phyloP scores from a whole-genome alignment of 129 eudicot genomes.

The Solidago caesia region DNA sequence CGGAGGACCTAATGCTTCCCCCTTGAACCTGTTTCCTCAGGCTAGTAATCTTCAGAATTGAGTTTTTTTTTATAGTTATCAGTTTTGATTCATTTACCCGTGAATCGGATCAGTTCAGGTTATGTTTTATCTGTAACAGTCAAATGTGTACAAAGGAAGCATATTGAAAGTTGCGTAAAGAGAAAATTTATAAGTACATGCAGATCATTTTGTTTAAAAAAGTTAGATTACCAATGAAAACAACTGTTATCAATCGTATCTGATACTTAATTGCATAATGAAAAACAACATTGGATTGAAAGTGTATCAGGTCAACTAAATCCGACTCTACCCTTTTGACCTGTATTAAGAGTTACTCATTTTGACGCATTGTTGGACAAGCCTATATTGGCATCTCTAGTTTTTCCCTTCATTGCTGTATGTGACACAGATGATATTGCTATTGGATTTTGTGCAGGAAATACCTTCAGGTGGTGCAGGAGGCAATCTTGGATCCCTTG shows the following conservation, averaged over 20 bases:
- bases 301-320: not conserved
- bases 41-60: constrained; percentile 23
- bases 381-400: not conserved
- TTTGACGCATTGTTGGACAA: not conserved
- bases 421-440: not conserved
- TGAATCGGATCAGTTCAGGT: not conserved
- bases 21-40: constrained; percentile 94
- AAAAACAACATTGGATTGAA: not conserved
- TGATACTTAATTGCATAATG: not conserved
- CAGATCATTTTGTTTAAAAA: not conserved
- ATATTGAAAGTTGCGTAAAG: not conserved
- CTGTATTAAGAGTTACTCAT: not conserved
- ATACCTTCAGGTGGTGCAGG: constrained; percentile 59
- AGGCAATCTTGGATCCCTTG: constrained; percentile 84
- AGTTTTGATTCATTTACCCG: not conserved
- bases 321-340: not conserved
- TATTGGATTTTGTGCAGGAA: constrained; percentile 48
- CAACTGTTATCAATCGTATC: not conserved
- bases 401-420: constrained; percentile 5
- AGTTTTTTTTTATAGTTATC: not conserved
- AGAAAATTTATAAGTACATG: too few relatives aligned
- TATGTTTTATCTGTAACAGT: not conserved
- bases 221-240: not conserved
- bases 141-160: not conserved
- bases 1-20: constrained; percentile 90